Conservation (phyloP, 2,329 filamentous ascomycete genomes). For the Aspergillaceae sp. region DNA sequence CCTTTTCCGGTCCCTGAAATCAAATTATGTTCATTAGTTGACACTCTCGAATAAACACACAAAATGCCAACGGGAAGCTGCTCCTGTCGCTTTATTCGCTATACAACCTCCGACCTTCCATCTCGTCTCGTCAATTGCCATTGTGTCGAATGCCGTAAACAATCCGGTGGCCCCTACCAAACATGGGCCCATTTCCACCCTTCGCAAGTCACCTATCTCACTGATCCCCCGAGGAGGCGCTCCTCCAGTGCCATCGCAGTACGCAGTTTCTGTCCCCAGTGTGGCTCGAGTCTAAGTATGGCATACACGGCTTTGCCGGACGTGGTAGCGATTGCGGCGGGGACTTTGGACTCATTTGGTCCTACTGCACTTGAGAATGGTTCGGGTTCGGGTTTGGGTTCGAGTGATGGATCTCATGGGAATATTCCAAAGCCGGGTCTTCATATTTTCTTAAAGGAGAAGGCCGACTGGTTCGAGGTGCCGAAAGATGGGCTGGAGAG, state of each 20-base stretch:
- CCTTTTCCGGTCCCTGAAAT: no score
- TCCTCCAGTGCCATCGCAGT: constrained; percentile 34
- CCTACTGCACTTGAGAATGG: no score
- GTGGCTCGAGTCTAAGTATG: constrained; percentile 42
- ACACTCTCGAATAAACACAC: not conserved
- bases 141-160: constrained; percentile 42
- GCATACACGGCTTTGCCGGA: constrained; percentile 26
- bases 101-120: constrained; percentile 30
- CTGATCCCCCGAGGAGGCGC: constrained; percentile 24
- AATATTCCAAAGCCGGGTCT: constrained; percentile 14
- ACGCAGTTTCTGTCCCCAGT: constrained; percentile 38
- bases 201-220: constrained; percentile 28
- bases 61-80: constrained; percentile 34
- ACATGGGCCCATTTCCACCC: constrained; percentile 34
- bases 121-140: constrained; percentile 36
- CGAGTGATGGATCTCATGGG: constrained; percentile 6
- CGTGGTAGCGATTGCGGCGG: constrained; percentile 28
- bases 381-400: no score
- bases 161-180: constrained; percentile 40
- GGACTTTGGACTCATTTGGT: constrained; percentile 29
- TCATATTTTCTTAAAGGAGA: constrained; percentile 42
- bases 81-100: constrained; percentile 36
- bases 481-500: constrained; percentile 28
- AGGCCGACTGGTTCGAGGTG: constrained; percentile 31
- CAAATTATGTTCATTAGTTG: not conserved